These are phyloP conservation scores for Stemphylium vesicarium DNA, from an alignment of 2,329 filamentous ascomycete genomes.

Conservation along the genomic window DNA sequence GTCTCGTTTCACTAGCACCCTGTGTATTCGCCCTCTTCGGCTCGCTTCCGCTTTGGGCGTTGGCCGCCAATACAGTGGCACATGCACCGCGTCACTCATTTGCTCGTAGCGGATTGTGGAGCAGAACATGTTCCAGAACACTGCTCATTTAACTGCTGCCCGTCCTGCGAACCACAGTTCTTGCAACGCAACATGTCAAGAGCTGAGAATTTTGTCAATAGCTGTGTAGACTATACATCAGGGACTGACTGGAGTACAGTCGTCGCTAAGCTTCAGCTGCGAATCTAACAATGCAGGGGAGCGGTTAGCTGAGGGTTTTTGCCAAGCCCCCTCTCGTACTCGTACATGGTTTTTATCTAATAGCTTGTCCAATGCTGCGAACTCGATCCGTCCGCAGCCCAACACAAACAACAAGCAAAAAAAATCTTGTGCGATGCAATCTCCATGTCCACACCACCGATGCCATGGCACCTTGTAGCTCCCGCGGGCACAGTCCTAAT, in stretches of 20 bases:
- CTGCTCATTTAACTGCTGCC: constrained; percentile 31
- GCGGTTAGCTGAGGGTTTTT: neutral
- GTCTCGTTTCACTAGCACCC: constrained; percentile 22
- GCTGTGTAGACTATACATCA: constrained; percentile 4
- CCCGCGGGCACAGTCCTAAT: constrained; percentile 11
- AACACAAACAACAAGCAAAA: neutral
- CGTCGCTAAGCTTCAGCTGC: neutral
- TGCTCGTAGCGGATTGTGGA: constrained; percentile 19
- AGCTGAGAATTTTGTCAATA: constrained; percentile 18
- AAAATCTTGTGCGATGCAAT: neutral
- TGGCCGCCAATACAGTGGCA: constrained; percentile 25
- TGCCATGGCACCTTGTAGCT: constrained; percentile 3
- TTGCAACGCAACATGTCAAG: constrained; percentile 13
- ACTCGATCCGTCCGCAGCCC: neutral
- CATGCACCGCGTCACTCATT: constrained; percentile 26
- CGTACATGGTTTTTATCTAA: neutral
- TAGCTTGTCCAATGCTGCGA: neutral
- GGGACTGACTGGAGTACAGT: neutral
- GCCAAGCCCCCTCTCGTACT: constrained; percentile 1
- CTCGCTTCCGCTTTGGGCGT: constrained; percentile 23
- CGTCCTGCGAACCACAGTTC: constrained; percentile 38
- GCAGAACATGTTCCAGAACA: constrained; percentile 21
- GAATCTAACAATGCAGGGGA: constrained; percentile 9
- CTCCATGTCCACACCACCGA: neutral
- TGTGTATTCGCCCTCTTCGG: constrained; percentile 24